Base-by-base conservation (phyloP, 306 rosid genomes). In the Prunus armeniaca region DNA sequence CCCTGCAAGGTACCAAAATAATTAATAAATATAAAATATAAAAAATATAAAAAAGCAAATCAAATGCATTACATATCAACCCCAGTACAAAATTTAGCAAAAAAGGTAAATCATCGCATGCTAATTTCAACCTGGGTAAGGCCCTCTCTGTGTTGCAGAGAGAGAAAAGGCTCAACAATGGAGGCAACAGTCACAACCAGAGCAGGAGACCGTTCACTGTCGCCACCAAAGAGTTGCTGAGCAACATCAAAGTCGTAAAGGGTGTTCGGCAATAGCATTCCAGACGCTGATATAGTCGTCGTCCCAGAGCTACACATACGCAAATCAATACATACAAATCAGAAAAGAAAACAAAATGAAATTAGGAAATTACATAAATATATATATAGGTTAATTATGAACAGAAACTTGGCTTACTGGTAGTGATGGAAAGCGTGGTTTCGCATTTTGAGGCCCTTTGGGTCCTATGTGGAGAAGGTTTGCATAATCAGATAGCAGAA, bases 211-310 rank as follows among this genome's bases (percentile, higher is more conserved):
- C 74, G 82, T 80, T 72, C 84, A 76, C 77, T 54, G 3, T 55
- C 83, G 58, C 89, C 87, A 65, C 65, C 67, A 32, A 25, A 79
- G 54, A 90, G 74, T 62, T 76, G 69, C 88, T 63, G 75, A 73
- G 87, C 92, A 46, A 78, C 88, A 75, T 78, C 83, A 65, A 65
- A n/a, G 54, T 90, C 91, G 82, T 65, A 90, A 73, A 95, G 89
- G 76, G 82, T 73, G 62, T 75, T 76, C 27, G 96, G 96, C 46
- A 95, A 80, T 65, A 92, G 75, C 88, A 95, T 50, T 81, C 98
- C 98, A n/a, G 98, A 95, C 72, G 98, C 96, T 67, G 98, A 95
- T 50, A 95, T 88, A 24, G 97, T 92, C 57, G 97, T 95, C 74
- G 80, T 93, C 52, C 98, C 98, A 71, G 93, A 92, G 67, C 98